Percentiles rank a stretch among this genome's conserved stretches.
Evolutionary conservation across 169 alveolate genomes (phyloP).

Genomic region (Eimeria mitis): DNA sequence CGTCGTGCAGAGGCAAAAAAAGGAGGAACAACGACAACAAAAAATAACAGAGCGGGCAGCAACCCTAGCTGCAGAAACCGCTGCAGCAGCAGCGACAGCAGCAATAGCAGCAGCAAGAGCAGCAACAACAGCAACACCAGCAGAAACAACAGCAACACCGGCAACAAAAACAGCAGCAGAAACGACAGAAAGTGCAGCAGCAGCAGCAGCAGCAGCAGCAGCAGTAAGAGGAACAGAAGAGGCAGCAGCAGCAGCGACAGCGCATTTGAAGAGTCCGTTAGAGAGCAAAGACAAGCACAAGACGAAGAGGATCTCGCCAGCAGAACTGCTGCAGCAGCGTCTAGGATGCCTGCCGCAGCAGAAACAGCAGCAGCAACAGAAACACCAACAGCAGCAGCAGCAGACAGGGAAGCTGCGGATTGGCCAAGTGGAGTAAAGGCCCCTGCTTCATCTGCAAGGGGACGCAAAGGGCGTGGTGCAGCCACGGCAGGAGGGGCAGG

Average conservation of each 20-base stretch:
- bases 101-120: background rate
- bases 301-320: background rate
- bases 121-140: background rate
- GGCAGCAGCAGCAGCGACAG: conserved; percentile 3
- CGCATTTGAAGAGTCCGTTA: background rate
- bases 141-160: background rate
- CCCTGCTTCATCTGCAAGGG: background rate
- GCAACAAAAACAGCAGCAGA: conserved; percentile 1
- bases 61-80: background rate
- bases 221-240: background rate
- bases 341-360: background rate
- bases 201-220: conserved; percentile 8
- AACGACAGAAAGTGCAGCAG: too few relatives aligned
- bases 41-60: background rate
- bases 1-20: too few relatives aligned
- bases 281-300: background rate
- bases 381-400: background rate
- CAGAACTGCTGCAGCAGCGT: background rate
- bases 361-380: background rate
- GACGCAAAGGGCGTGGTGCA: conserved; percentile 1
- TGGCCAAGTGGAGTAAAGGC: background rate
- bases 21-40: too few relatives aligned
- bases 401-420: background rate
- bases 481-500: background rate
- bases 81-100: conserved; percentile 3